phyloP scores from a whole-genome alignment of 2,329 filamentous ascomycete species.

The Mycocentrospora acerina region DNA sequence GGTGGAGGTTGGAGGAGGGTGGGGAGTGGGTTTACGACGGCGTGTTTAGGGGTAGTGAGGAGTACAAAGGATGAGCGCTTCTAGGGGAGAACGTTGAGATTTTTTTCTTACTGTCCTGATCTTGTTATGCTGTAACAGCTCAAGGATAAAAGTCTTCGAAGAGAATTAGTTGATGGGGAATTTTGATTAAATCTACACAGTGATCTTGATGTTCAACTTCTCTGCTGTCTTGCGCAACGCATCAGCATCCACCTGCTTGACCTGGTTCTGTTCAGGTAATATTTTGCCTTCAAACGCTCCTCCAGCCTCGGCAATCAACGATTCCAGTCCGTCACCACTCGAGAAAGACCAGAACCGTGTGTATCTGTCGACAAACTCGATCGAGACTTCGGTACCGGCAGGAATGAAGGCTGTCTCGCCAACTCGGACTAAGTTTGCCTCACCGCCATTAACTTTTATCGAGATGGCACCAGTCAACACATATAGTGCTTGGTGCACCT shows the following conservation, averaged over 20 bases:
- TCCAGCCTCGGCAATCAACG: constrained; percentile 17
- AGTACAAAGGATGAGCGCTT: too few species aligned
- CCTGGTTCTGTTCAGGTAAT: constrained; percentile 12
- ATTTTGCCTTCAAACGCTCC: constrained; percentile 14
- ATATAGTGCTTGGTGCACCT: constrained; percentile 18
- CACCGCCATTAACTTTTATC: constrained; percentile 8
- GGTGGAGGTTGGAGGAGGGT: constrained; percentile 10
- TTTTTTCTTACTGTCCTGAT: too few species aligned
- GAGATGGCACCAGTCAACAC: constrained; percentile 17
- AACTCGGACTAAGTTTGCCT: constrained; percentile 13
- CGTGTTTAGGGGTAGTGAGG: neutral
- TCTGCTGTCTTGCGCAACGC: constrained; percentile 6
- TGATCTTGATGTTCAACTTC: constrained; percentile 4
- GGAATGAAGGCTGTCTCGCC: constrained; percentile 21
- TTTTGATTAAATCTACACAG: neutral
- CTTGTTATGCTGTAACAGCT: too few species aligned
- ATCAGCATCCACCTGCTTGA: constrained; percentile 2
- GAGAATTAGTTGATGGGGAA: too few species aligned
- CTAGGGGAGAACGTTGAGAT: too few species aligned
- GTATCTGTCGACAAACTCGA: constrained; percentile 18
- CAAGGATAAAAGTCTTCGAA: too few species aligned
- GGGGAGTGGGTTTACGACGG: constrained; percentile 18
- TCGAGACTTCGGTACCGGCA: constrained; percentile 12
- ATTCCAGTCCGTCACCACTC: constrained; percentile 19
- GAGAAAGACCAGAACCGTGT: constrained; percentile 21